Evolutionary conservation across 2,329 filamentous ascomycete species (phyloP).

Genomic region (Tolypocladium endophyticum): DNA sequence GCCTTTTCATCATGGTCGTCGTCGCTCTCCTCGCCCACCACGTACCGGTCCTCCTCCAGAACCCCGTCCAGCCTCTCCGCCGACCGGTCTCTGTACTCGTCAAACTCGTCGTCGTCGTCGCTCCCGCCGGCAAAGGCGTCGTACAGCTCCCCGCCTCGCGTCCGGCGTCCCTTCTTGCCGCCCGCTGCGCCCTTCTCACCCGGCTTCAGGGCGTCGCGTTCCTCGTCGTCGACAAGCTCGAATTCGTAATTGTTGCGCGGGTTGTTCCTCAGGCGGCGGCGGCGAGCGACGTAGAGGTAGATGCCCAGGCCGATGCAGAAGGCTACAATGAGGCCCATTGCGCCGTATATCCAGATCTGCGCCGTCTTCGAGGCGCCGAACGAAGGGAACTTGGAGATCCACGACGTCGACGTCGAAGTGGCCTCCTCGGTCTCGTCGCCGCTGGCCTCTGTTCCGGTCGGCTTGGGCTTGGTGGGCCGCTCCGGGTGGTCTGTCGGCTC

Average conservation of each 20-base stretch:
- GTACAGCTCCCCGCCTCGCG: slow-evolving; percentile 80
- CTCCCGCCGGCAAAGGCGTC: slow-evolving; percentile 91
- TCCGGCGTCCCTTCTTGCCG: slow-evolving; percentile 33
- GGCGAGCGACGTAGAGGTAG: slow-evolving; percentile 72
- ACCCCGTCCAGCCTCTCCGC: slow-evolving; percentile 15
- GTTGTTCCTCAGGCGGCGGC: slow-evolving; percentile 63
- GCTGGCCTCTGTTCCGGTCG: slow-evolving; percentile 17
- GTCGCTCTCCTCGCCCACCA: slow-evolving; percentile 37
- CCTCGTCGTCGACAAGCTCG: slow-evolving; percentile 78
- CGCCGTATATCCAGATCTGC: slow-evolving; percentile 87
- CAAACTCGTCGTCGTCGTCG: slow-evolving; percentile 50
- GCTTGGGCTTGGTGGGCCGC: slow-evolving; percentile 44
- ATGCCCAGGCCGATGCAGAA: slow-evolving; percentile 76
- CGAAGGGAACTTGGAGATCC: slow-evolving; percentile 80
- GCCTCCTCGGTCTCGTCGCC: slow-evolving; percentile 21
- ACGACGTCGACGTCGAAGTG: slow-evolving; percentile 50
- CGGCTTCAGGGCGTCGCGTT: slow-evolving; percentile 45
- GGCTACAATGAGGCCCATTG: slow-evolving; percentile 68
- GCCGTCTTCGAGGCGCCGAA: slow-evolving; percentile 82
- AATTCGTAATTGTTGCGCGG: slow-evolving; percentile 85
- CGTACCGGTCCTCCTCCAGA: slow-evolving; percentile 30
- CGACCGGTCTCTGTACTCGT: slow-evolving; percentile 30
- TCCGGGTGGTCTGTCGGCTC: slow-evolving; percentile 54
- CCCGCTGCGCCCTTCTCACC: slow-evolving; percentile 34
- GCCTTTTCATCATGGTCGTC: slow-evolving; percentile 15